These are phyloP conservation scores for Arabis alpina DNA, from an alignment of 345 rosid genomes.

Conservation along the genomic window DNA sequence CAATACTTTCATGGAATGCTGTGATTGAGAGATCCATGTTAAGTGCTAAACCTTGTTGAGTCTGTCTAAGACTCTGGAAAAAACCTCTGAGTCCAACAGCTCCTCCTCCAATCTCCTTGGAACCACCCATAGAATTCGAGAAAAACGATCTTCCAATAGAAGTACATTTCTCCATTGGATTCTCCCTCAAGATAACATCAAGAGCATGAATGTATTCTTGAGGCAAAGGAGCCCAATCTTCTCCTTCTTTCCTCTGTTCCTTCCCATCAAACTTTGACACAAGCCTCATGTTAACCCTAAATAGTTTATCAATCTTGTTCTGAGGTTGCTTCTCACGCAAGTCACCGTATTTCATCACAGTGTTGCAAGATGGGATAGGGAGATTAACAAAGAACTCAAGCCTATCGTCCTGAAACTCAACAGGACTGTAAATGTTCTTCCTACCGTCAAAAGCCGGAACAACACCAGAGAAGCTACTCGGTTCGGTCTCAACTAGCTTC, in stretches of 20 bases:
- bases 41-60: constrained; percentile 93
- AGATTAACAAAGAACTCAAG: constrained; percentile 85
- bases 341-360: constrained; percentile 40
- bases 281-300: constrained; percentile 70
- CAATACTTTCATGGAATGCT: constrained; percentile 92
- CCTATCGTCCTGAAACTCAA: constrained; percentile 84
- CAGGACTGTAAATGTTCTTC: constrained; percentile 76
- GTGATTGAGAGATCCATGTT: constrained; percentile 88
- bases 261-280: constrained; percentile 88
- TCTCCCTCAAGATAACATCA: constrained; percentile 90
- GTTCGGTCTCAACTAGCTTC: constrained; percentile 67
- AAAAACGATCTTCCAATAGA: constrained; percentile 78
- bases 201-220: constrained; percentile 92
- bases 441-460: constrained; percentile 87
- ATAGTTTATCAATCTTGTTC: constrained; percentile 56
- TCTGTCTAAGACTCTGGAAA: constrained; percentile 93
- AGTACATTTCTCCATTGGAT: constrained; percentile 76
- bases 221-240: constrained; percentile 81
- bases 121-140: constrained; percentile 79
- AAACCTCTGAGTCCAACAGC: constrained; percentile 90
- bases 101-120: constrained; percentile 88
- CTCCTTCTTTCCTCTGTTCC: constrained; percentile 66
- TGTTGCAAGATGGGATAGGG: constrained; percentile 65
- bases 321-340: constrained; percentile 59
- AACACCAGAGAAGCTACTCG: constrained; percentile 59